Percentiles rank a stretch among this genome's conserved stretches.
These are phyloP conservation scores for Trichophyton equinum DNA, from an alignment of 2,329 filamentous ascomycete genomes.

Conservation along the genomic window DNA sequence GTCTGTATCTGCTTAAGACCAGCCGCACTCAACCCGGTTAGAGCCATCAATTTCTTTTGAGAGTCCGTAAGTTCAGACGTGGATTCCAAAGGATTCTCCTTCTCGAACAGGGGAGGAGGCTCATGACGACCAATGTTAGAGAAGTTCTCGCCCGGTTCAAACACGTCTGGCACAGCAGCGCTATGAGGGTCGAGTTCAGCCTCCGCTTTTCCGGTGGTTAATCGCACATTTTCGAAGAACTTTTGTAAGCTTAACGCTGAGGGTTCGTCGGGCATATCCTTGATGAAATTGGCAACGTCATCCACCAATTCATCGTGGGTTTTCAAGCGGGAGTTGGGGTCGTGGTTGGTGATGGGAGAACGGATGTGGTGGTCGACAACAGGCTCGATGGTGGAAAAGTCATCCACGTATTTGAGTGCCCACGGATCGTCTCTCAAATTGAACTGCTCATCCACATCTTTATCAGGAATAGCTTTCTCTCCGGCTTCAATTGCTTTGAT, in stretches of 20 bases:
- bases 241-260: constrained; percentile 30
- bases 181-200: constrained; percentile 39
- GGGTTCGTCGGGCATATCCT: constrained; percentile 40
- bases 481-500: constrained; percentile 68
- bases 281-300: constrained; percentile 38
- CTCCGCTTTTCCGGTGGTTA: constrained; percentile 40
- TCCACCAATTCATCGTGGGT: constrained; percentile 48
- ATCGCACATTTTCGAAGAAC: constrained; percentile 36
- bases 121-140: constrained; percentile 11
- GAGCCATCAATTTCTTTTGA: constrained; percentile 40
- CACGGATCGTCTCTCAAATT: constrained; percentile 60
- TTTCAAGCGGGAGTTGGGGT: constrained; percentile 49
- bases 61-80: constrained; percentile 13
- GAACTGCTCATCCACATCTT: constrained; percentile 63
- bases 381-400: constrained; percentile 65
- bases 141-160: constrained; percentile 31
- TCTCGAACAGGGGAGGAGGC: constrained; percentile 19
- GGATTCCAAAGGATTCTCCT: constrained; percentile 14
- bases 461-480: constrained; percentile 60
- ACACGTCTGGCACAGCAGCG: constrained; percentile 40
- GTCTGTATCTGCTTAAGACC: constrained; percentile 42
- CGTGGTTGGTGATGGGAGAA: constrained; percentile 39
- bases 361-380: constrained; percentile 59
- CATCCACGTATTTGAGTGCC: constrained; percentile 64
- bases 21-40: constrained; percentile 39